Evolutionary conservation across 208 protist genomes (phyloP), one percentile per base, ranked within the genome.

Genomic region (Angomonas desouzai): DNA sequence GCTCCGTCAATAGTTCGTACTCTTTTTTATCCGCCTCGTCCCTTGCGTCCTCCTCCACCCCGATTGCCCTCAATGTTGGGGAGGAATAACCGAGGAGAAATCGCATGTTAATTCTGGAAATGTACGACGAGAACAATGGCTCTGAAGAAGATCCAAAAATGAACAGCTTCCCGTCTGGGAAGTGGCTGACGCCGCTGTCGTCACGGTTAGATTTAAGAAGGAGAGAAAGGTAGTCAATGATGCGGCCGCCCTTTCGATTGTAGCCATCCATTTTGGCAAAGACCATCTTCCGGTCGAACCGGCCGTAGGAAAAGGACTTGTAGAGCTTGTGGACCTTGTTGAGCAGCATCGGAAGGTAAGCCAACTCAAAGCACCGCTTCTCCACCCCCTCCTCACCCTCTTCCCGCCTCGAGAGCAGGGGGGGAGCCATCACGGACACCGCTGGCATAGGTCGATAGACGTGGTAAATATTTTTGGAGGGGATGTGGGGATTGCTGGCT

Each of bases 361-460:
- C 9, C 20, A 51, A 4, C 6, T 51, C 45, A 23, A 51, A 88
- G 53, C 70, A 62, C 28, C 64, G 48, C 43, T 61, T 55, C 59
- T 83, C 77, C 48, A 64, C 53, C 1, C 68, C 34, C 1, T 70
- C 63, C 0, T 65, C n/a, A 27, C 65, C 63, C 27, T 70, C 56
- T 51, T 87, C 78, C 9, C 77, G 66, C 3, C 58, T 74, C 33
- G 49, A 61, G 33, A 81, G 33, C 34, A 87, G 53, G n/a, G 75
- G 84, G 1, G 49, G 25, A 0, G 70, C 77, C n/a, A 87, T 53
- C 18, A 91, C 63, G 20, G 70, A 51, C 3, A 91, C 48, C 53
- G 66, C 64, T 0, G 74, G 70, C 13, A 81, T 47, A 1, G 73
- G 77, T 33, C 71, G 73, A 48, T 79, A 83, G 9, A 79, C 57